These are phyloP conservation scores for Candida tunisiensis DNA, from an alignment of 1,139 yeast species.

Conservation along the genomic window DNA sequence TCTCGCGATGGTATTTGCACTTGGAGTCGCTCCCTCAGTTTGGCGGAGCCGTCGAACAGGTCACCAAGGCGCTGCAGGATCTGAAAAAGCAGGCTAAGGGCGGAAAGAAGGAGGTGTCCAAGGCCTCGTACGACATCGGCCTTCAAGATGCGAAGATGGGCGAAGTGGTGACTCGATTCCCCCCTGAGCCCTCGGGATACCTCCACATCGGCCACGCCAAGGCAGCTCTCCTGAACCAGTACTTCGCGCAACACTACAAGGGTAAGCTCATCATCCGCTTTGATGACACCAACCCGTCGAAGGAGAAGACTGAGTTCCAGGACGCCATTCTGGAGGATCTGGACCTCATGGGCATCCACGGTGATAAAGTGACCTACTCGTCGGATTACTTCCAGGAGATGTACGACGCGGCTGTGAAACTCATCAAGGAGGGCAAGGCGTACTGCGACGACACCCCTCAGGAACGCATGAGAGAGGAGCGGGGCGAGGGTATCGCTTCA, in stretches of 20 bases:
- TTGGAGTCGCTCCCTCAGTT: slow-evolving; percentile 51
- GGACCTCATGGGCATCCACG: slow-evolving; percentile 75
- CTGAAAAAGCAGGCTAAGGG: slow-evolving; percentile 55
- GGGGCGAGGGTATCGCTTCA: slow-evolving; percentile 91
- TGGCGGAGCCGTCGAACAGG: slow-evolving; percentile 51
- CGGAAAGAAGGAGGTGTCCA: slow-evolving; percentile 32
- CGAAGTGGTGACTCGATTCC: slow-evolving; percentile 93
- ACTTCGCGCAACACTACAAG: slow-evolving; percentile 83
- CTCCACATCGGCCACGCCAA: slow-evolving; percentile 95
- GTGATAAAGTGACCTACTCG: slow-evolving; percentile 73
- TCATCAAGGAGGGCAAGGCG: slow-evolving; percentile 91
- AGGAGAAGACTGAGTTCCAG: slow-evolving; percentile 85
- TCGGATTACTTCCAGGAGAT: slow-evolving; percentile 83
- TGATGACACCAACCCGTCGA: slow-evolving; percentile 94
- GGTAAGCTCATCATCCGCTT: slow-evolving; percentile 91
- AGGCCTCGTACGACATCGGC: slow-evolving; percentile 83
- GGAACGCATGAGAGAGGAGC: slow-evolving; percentile 93
- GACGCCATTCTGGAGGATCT: slow-evolving; percentile 86
- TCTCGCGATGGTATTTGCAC: slow-evolving; percentile 86
- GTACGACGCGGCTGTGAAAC: slow-evolving; percentile 68
- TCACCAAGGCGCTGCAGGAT: slow-evolving; percentile 55
- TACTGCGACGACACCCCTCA: slow-evolving; percentile 92
- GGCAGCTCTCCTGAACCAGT: slow-evolving; percentile 90
- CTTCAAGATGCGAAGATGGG: slow-evolving; percentile 84
- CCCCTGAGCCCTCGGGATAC: slow-evolving; percentile 87